A percentile compares a stretch with the other conserved stretches of the same genome.
phyloP scores from a whole-genome alignment of 2,329 filamentous ascomycete genomes.

The Aspergillus brunneoviolaceus region DNA sequence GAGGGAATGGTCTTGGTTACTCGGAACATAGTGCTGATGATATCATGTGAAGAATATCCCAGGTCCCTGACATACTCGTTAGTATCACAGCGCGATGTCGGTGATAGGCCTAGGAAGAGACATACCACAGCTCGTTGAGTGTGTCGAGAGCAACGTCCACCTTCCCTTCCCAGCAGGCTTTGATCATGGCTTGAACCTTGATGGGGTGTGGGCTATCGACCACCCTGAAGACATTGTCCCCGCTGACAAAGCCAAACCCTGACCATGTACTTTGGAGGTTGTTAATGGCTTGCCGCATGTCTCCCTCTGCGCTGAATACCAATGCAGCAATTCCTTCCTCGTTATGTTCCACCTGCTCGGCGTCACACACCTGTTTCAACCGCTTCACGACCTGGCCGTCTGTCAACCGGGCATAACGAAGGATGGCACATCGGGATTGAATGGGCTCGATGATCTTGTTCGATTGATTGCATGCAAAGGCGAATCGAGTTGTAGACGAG shows the following conservation, averaged over 20 bases:
- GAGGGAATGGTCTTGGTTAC: constrained; percentile 95
- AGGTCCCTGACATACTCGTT: constrained; percentile 56
- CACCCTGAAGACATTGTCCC: constrained; percentile 96
- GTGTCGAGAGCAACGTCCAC: constrained; percentile 83
- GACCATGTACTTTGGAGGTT: constrained; percentile 91
- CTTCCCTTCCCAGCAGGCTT: constrained; percentile 90
- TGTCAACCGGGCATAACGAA: constrained; percentile 88
- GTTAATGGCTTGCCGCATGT: constrained; percentile 99
- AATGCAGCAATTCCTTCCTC: constrained; percentile 95
- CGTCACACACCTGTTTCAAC: constrained; percentile 86
- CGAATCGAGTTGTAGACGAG: constrained; percentile 91
- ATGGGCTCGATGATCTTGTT: constrained; percentile 99
- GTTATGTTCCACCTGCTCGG: constrained; percentile 83
- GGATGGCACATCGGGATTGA: constrained; percentile 92
- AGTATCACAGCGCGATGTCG: not conserved
- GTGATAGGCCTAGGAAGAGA: constrained; percentile 2
- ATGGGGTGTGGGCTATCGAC: constrained; percentile 96
- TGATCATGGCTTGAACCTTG: constrained; percentile 98
- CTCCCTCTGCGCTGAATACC: constrained; percentile 94
- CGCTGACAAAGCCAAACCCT: constrained; percentile 94
- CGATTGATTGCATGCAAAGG: constrained; percentile 96
- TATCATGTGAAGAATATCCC: constrained; percentile 97
- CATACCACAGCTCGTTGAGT: constrained; percentile 82
- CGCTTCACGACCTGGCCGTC: constrained; percentile 91
- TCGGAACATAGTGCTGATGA: constrained; percentile 98